These are phyloP conservation scores for Cryptococcus wingfieldii DNA, from an alignment of 1,284 basidiomycete genomes.

Conservation along the genomic window DNA sequence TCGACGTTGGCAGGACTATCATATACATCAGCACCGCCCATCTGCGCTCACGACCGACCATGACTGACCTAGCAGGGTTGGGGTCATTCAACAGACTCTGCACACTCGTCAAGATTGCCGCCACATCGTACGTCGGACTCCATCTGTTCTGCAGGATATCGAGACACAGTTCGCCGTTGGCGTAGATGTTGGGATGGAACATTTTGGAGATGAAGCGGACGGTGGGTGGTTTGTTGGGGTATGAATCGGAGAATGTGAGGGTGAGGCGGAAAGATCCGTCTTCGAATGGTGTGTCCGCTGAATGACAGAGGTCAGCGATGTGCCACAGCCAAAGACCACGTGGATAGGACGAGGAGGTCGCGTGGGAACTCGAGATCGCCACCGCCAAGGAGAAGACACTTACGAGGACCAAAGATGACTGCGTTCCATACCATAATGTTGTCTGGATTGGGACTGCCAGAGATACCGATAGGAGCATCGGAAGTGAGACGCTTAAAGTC, in stretches of 20 bases:
- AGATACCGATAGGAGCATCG: constrained; percentile 93
- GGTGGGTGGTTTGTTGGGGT: constrained; percentile 95
- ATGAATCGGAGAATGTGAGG: constrained; percentile 93
- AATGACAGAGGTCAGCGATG: not conserved
- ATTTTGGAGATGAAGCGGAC: constrained; percentile 96
- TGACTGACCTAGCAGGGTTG: constrained; percentile 72
- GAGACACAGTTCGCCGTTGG: constrained; percentile 94
- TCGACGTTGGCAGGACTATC: constrained; percentile 92
- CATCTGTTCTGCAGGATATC: constrained; percentile 98
- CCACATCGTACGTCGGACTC: constrained; percentile 97
- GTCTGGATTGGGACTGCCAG: constrained; percentile 91
- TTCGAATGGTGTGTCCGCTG: constrained; percentile 97
- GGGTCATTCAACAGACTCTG: constrained; percentile 95
- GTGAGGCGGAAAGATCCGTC: constrained; percentile 97
- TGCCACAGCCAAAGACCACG: not conserved
- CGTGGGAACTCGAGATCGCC: not conserved
- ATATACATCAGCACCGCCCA: too few relatives aligned
- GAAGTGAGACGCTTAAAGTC: constrained; percentile 93
- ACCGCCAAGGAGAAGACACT: constrained; percentile 32
- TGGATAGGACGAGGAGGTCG: not conserved
- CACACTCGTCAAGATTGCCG: constrained; percentile 92
- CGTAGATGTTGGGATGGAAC: constrained; percentile 99
- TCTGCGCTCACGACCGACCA: not conserved
- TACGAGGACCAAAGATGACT: constrained; percentile 96
- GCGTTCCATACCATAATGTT: constrained; percentile 99